Percentiles rank a stretch among this genome's conserved stretches.
These are phyloP conservation scores for Peniophora sp. DNA, from an alignment of 1,284 basidiomycete species.

Conservation along the genomic window DNA sequence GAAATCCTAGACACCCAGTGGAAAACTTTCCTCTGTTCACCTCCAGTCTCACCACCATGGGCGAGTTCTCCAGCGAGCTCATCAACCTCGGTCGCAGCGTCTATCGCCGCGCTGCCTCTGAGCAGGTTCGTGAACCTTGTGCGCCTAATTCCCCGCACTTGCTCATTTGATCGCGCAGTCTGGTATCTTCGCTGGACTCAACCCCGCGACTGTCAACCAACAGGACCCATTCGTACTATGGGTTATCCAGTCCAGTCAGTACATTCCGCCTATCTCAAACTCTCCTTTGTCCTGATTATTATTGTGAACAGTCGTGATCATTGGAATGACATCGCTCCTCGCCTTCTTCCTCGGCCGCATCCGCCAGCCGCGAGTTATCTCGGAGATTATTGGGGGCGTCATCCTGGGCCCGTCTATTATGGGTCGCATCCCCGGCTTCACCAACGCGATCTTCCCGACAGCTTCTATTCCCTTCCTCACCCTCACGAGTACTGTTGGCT, in stretches of 20 bases:
- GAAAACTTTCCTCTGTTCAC: not conserved
- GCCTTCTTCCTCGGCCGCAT: conserved; percentile 55
- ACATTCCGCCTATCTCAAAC: not conserved
- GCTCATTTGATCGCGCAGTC: conserved; percentile 24
- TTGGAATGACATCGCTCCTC: conserved; percentile 68
- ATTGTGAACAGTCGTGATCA: conserved; percentile 50
- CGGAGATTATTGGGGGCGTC: conserved; percentile 83
- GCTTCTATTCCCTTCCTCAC: conserved; percentile 66
- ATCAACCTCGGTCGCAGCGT: conserved; percentile 24
- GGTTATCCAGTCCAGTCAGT: conserved; percentile 70
- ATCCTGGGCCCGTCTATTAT: conserved; percentile 71
- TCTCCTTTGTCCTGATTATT: not conserved
- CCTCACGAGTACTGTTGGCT: conserved; percentile 81
- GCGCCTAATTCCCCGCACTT: not conserved
- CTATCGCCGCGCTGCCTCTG: conserved; percentile 24
- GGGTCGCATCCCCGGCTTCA: conserved; percentile 72
- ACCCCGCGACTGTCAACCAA: conserved; percentile 54
- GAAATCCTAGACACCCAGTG: not conserved
- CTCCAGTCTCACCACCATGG: conserved; percentile 21
- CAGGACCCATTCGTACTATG: conserved; percentile 72
- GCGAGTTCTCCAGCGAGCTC: conserved; percentile 31
- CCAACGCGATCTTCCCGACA: conserved; percentile 67
- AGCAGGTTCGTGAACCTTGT: conserved; percentile 31
- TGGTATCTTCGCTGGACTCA: conserved; percentile 58
- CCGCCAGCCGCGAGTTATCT: conserved; percentile 81